Base-by-base conservation (phyloP, 768 basidiomycete species). In the Hericium rajendrae region DNA sequence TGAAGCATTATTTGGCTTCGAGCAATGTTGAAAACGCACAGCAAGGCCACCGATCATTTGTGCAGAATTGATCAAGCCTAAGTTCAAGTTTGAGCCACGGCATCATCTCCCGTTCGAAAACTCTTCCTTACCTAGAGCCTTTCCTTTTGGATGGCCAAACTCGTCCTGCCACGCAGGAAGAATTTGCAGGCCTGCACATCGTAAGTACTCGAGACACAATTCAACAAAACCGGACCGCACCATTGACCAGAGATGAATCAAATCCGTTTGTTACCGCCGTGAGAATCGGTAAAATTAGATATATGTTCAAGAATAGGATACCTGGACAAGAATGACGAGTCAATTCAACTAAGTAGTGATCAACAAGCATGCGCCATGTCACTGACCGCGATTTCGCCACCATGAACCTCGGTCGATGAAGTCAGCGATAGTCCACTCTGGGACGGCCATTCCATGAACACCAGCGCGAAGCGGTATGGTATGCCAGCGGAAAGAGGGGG, bases 221-320 rank as follows among this genome's bases (percentile, higher is more conserved):
- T 11, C n/a, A n/a, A n/a, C 13, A 20, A 20, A 50, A 32, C 41
- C 20, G 4, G 48, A 22, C 65, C n/a, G 32, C 39, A 73, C 75
- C 76, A 62, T 85, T 86, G 15, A 85, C 74, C 48, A 85, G 69
- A n/a, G 84, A 85, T 3, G 82, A 81, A 65, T 86, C 83, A 52
- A 84, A 76, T 24, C 87, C 86, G 68, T 86, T 87, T 51, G 79
- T 78, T 13, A 78, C 72, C 16, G 84, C 79, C 15, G 85, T 85
- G 56, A 86, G 69, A n/a, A 88, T 73, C 2, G 85, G 83, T 15
- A 87, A 71, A 15, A 82, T 55, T 37, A 87, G 72, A 62, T 76
- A 81, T 5, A 85, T 57, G 66, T 85, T 86, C 40, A 85, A 69
- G 51, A 76, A 56, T 28, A 84, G 69, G 49, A 86, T 78, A 26